Evolutionary conservation across 2,329 filamentous ascomycete species (phyloP).

Genomic region (Diplodia mutila): DNA sequence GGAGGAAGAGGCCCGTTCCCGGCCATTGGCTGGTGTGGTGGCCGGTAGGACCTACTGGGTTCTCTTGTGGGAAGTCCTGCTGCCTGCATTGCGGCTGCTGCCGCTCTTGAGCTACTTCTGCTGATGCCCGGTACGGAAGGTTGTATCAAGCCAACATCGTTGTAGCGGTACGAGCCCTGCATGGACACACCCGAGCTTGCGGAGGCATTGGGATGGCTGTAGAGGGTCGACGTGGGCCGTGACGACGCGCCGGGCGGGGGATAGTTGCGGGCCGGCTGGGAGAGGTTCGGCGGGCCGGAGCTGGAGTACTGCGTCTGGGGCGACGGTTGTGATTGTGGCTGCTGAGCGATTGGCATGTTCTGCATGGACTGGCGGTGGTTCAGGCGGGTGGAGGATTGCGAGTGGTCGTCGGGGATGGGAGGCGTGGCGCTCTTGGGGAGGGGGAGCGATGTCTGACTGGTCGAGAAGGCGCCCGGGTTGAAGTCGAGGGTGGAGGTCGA

Average conservation of each 20-base stretch:
- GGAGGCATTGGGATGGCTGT: conserved; percentile 54
- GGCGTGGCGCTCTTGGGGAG: conserved; percentile 36
- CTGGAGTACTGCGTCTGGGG: conserved; percentile 36
- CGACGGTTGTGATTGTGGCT: conserved; percentile 41
- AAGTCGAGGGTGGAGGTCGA: conserved; percentile 43
- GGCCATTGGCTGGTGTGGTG: conserved; percentile 57
- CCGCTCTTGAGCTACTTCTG: conserved; percentile 67
- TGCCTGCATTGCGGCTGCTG: conserved; percentile 61
- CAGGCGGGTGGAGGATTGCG: conserved; percentile 39
- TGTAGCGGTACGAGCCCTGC: conserved; percentile 50
- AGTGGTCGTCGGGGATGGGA: conserved; percentile 33
- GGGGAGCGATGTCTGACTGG: conserved; percentile 26
- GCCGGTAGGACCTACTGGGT: conserved; percentile 69
- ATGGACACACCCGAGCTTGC: conserved; percentile 47
- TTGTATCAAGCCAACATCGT: conserved; percentile 46
- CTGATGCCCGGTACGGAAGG: conserved; percentile 56
- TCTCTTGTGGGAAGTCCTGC: conserved; percentile 65
- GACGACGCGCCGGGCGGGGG: conserved; percentile 32
- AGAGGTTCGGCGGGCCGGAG: conserved; percentile 32
- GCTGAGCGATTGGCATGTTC: conserved; percentile 46
- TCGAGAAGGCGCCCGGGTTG: conserved; percentile 45
- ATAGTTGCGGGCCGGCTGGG: conserved; percentile 34
- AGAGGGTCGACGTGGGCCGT: conserved; percentile 52
- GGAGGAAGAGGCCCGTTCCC: conserved; percentile 70
- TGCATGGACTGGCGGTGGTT: conserved; percentile 48